Conservation (phyloP, 2,329 filamentous ascomycete genomes). For the Atkinsonella texensis region DNA sequence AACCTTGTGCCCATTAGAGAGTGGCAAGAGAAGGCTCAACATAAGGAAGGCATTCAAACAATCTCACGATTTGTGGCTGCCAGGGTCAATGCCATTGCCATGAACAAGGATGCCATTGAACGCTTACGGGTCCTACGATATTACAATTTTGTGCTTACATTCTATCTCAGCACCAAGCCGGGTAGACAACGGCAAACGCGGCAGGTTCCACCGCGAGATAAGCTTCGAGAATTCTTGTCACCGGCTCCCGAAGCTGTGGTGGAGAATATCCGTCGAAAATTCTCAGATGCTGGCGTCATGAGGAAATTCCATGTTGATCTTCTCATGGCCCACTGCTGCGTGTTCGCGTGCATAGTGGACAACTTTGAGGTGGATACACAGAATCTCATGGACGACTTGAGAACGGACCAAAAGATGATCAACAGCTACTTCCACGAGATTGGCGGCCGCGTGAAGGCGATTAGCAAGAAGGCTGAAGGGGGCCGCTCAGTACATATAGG, state of each 20-base stretch:
- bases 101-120: conserved; percentile 39
- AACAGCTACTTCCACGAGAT: conserved; percentile 64
- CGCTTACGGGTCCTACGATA: conserved; percentile 50
- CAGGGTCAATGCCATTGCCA: conserved; percentile 42
- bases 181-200: conserved; percentile 34
- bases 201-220: conserved; percentile 47
- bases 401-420: conserved; percentile 58
- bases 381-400: conserved; percentile 58
- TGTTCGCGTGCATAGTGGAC: conserved; percentile 58
- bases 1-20: conserved; percentile 57
- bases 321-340: conserved; percentile 61
- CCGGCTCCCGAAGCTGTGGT: conserved; percentile 50
- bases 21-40: conserved; percentile 58
- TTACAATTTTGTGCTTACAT: conserved; percentile 43
- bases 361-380: conserved; percentile 61
- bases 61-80: conserved; percentile 53
- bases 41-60: conserved; percentile 43
- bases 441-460: conserved; percentile 53
- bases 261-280: conserved; percentile 56
- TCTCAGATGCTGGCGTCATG: conserved; percentile 51
- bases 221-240: conserved; percentile 44
- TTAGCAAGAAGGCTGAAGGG: conserved; percentile 50
- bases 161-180: conserved; percentile 35
- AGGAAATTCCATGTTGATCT: conserved; percentile 62
- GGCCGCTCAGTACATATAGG: conserved; percentile 42